Evolutionary conservation across 2,329 filamentous ascomycete genomes (phyloP).

Genomic region (Ramularia endophylla): DNA sequence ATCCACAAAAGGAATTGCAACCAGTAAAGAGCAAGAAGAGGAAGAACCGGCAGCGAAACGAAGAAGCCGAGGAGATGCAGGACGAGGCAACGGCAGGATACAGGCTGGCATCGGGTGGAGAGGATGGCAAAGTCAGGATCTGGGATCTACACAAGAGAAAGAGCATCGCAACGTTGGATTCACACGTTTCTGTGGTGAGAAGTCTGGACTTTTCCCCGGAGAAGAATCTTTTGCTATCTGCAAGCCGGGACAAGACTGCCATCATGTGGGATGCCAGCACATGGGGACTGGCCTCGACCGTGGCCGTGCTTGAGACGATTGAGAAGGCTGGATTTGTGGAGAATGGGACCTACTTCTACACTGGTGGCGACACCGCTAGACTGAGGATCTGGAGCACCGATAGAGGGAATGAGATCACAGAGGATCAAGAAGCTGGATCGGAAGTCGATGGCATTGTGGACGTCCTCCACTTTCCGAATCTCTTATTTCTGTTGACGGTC

Average conservation of each 20-base stretch:
- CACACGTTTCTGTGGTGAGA: constrained; percentile 92
- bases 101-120: constrained; percentile 80
- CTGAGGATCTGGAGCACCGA: constrained; percentile 78
- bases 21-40: constrained; percentile 35
- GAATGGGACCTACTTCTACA: constrained; percentile 67
- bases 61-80: constrained; percentile 41
- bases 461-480: constrained; percentile 58
- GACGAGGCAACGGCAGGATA: constrained; percentile 56
- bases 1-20: constrained; percentile 16
- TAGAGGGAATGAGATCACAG: constrained; percentile 71
- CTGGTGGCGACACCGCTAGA: constrained; percentile 76
- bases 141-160: constrained; percentile 87
- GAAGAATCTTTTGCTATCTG: constrained; percentile 72
- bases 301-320: constrained; percentile 78
- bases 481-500: constrained; percentile 70
- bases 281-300: constrained; percentile 76
- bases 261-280: constrained; percentile 84
- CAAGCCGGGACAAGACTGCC: constrained; percentile 85
- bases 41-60: constrained; percentile 43
- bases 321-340: constrained; percentile 77
- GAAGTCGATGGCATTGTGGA: constrained; percentile 66
- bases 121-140: constrained; percentile 86
- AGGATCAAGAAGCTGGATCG: constrained; percentile 57
- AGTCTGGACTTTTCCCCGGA: constrained; percentile 72
- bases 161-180: constrained; percentile 72